Base-by-base conservation (phyloP, 1,139 yeast species). In the Cylindricascospora bacillispora region DNA sequence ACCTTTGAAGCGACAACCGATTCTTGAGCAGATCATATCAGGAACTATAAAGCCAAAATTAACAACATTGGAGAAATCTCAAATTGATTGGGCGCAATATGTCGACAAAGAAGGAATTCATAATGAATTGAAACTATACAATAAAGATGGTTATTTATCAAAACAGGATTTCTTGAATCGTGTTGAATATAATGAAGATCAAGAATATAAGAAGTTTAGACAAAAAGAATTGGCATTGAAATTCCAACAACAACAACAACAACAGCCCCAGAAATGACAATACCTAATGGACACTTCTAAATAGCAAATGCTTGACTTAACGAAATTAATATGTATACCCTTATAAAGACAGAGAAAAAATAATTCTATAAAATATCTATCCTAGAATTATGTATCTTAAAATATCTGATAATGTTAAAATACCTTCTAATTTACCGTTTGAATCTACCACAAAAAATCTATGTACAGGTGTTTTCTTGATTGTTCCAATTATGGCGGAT, bases 1-100 rank as follows among this genome's bases (percentile, higher is more conserved):
- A 25, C 58, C 60, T 9, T 58, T 81, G 36, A 83, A 82, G 48
- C 62, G 93, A 39, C 76, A 82, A 2, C 74, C 93, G 5, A 57
- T 86, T 28, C 62, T 85, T 17, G 95, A 83, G 43, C 83, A 73
- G 25, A 67, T 74, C 15, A 69, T 73, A 13, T 60, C 67, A 26
- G 72, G 73, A 27, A 60, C 78, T 6, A 63, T 73, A 34, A 62
- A 64, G 35, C 73, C 75, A 27, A 86, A 85, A 52, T 63, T 92
- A 37, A 81, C 93, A 13, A 92, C 98, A 0, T 61, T 89, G 38
- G 97, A 92, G 52, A 89, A 89, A 54, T 81, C 94, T 2, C 65
- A 93, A 37, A 64, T 89, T 35, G 98, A 89, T 54, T 89, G 98
- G 95, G 93, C 94, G 1, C 73, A 83, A 36, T 86, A 81, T 58